Conservation (phyloP, 176 grass and related monocot genomes). For the Oryza officinalis region DNA sequence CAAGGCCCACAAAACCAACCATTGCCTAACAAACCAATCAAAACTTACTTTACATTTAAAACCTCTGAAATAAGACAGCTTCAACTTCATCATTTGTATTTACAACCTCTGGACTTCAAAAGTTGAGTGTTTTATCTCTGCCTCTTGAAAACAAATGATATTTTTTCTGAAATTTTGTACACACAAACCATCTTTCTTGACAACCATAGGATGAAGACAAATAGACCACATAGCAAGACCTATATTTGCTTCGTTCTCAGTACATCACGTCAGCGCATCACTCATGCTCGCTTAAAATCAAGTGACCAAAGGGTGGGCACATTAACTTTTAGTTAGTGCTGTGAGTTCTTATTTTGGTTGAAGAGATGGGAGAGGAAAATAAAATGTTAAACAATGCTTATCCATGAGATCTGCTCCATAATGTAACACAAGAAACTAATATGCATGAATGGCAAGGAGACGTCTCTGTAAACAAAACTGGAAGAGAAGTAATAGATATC, state of each 20-base stretch:
- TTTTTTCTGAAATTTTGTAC: background rate
- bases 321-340: slow-evolving; percentile 1
- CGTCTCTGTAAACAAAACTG: background rate
- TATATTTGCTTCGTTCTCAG: background rate
- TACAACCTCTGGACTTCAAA: background rate
- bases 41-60: background rate
- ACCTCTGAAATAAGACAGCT: background rate
- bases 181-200: background rate
- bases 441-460: background rate
- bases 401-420: slow-evolving; percentile 2
- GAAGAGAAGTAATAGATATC: background rate
- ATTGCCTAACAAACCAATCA: background rate
- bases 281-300: background rate
- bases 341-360: background rate
- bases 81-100: background rate
- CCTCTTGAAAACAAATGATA: background rate
- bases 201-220: background rate
- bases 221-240: background rate
- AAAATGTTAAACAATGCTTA: background rate
- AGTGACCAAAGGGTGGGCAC: background rate
- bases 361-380: background rate
- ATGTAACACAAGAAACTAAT: background rate
- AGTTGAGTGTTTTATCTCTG: background rate
- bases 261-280: background rate
- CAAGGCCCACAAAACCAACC: background rate